Percentiles rank a stretch among this genome's conserved stretches.
phyloP scores from a whole-genome alignment of 2,329 filamentous ascomycete species.

The Herpotrichia juniperi region DNA sequence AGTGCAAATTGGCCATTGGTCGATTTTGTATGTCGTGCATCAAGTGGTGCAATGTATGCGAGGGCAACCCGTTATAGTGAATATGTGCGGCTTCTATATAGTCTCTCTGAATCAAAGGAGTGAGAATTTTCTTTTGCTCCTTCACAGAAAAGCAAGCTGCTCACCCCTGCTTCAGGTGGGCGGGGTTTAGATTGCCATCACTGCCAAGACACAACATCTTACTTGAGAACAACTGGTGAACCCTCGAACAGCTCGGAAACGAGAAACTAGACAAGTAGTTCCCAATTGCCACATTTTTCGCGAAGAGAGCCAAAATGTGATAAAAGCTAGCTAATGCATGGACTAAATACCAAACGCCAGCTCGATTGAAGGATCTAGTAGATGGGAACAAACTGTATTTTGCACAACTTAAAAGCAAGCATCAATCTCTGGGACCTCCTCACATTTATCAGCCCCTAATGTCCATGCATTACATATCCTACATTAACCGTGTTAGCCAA shows the following conservation, averaged over 20 bases:
- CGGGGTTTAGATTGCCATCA: not conserved
- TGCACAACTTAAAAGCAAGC: constrained; percentile 3
- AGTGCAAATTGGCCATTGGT: no score
- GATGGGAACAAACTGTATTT: constrained; percentile 12
- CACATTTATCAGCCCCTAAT: no score
- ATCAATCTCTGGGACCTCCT: no score
- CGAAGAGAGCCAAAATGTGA: constrained; percentile 15
- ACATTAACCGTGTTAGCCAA: no score
- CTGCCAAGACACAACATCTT: not conserved
- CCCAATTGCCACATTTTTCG: constrained; percentile 7
- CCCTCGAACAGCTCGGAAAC: not conserved
- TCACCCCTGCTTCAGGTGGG: not conserved
- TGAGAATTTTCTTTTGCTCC: no score
- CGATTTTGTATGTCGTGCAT: no score
- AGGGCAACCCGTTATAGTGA: no score
- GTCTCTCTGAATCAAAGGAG: no score
- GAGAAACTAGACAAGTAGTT: not conserved
- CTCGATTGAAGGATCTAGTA: constrained; percentile 12
- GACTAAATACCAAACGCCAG: constrained; percentile 15
- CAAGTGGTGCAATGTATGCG: no score
- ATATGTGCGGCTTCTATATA: no score
- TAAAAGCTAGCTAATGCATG: constrained; percentile 17
- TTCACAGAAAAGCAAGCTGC: not conserved
- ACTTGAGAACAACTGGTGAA: not conserved
- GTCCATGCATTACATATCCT: no score